Conservation (phyloP, 2,329 filamentous ascomycete genomes). For the Ophiostoma triangulosporum region DNA sequence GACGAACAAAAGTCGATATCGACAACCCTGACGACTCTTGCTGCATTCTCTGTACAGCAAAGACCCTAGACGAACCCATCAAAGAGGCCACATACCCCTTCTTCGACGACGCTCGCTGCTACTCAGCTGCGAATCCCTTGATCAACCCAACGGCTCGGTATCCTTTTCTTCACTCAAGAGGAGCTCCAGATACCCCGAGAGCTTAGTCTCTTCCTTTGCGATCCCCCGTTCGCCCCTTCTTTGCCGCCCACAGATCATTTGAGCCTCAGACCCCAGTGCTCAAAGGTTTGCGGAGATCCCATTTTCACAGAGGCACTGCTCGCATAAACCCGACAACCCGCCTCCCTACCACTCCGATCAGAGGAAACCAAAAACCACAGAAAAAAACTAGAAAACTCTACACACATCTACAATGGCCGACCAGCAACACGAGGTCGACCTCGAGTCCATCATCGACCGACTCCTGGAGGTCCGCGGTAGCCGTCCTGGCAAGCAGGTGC, state of each 20-base stretch:
- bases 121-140: background rate
- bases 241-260: slow-evolving; percentile 14
- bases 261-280: slow-evolving; percentile 11
- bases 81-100: background rate
- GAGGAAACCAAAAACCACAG: background rate
- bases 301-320: slow-evolving; percentile 6
- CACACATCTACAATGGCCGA: slow-evolving; percentile 39
- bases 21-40: slow-evolving; percentile 1
- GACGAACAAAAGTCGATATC: background rate
- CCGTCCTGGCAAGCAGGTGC: slow-evolving; percentile 95
- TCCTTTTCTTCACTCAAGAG: background rate
- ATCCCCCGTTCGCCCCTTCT: background rate
- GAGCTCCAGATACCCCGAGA: background rate
- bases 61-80: background rate
- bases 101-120: background rate
- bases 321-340: slow-evolving; percentile 1
- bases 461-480: slow-evolving; percentile 95
- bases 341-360: background rate
- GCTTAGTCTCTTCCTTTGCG: background rate
- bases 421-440: slow-evolving; percentile 76
- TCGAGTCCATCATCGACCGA: slow-evolving; percentile 98
- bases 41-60: background rate
- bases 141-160: too few species aligned
- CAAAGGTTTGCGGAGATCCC: slow-evolving; percentile 15
- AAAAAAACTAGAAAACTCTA: slow-evolving; percentile 4